Conservation (phyloP, 371 early-diverging fungal genomes). For the Mortierella sp. region DNA sequence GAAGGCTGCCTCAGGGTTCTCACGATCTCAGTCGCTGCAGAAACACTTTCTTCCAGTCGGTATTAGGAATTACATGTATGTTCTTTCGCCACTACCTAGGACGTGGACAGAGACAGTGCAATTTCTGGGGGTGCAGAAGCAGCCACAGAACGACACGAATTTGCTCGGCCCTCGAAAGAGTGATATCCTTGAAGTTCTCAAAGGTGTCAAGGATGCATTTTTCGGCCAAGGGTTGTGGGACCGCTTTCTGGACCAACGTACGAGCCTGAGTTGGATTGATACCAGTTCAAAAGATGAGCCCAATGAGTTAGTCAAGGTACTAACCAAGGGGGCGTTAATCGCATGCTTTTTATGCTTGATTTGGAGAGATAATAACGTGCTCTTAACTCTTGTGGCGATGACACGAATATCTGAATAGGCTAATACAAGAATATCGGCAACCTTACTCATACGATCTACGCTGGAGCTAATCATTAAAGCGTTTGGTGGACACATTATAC, state of each 20-base stretch:
- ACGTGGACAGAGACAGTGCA: slow-evolving; percentile 34
- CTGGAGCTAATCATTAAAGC: slow-evolving; percentile 46
- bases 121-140: slow-evolving; percentile 33
- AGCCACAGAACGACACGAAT: slow-evolving; percentile 1
- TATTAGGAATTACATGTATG: slow-evolving; percentile 46
- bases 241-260: slow-evolving; percentile 42
- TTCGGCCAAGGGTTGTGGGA: slow-evolving; percentile 50
- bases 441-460: slow-evolving; percentile 33
- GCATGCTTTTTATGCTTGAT: not conserved
- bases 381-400: too few relatives aligned
- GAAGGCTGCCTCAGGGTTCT: slow-evolving; percentile 23
- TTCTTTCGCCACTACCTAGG: slow-evolving; percentile 33
- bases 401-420: slow-evolving; percentile 4
- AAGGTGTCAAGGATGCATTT: slow-evolving; percentile 35
- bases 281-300: not conserved
- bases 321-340: too few relatives aligned
- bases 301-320: slow-evolving; percentile 15
- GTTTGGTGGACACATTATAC: slow-evolving; percentile 55
- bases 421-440: slow-evolving; percentile 28
- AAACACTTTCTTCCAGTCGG: slow-evolving; percentile 44
- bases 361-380: not conserved
- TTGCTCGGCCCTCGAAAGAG: slow-evolving; percentile 22
- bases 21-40: slow-evolving; percentile 38
- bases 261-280: slow-evolving; percentile 49
- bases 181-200: slow-evolving; percentile 42